Percentiles rank a stretch among this genome's conserved stretches.
phyloP scores from a whole-genome alignment of 176 grass and related monocot species.

The Carex cristatella region DNA sequence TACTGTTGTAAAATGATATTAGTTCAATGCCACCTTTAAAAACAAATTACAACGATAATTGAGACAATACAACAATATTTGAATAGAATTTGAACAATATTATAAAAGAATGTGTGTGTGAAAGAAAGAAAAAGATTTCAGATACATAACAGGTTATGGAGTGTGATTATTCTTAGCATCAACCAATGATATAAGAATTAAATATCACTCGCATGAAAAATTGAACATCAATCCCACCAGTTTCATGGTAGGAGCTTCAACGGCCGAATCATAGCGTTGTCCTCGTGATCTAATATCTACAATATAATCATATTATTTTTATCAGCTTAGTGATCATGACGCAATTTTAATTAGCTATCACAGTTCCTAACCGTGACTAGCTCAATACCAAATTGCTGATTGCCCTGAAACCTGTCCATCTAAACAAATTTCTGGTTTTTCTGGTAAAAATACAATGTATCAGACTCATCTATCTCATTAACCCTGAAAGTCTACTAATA shows the following conservation, averaged over 20 bases:
- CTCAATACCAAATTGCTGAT: neutral
- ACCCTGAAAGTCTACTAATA: neutral
- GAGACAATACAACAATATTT: neutral
- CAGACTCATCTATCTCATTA: neutral
- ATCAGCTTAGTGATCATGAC: neutral
- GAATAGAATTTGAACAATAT: neutral
- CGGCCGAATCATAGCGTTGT: constrained; percentile 32
- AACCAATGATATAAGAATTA: neutral
- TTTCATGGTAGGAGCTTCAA: constrained; percentile 26
- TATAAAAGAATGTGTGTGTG: neutral
- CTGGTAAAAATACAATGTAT: neutral
- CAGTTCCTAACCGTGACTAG: neutral
- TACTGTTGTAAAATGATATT: neutral
- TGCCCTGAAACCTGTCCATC: neutral
- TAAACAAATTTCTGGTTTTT: neutral
- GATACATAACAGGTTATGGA: neutral
- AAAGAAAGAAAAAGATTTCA: neutral
- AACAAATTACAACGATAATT: neutral
- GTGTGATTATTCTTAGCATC: neutral
- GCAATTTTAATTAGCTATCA: neutral
- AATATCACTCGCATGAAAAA: neutral
- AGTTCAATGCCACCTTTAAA: neutral
- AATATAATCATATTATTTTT: neutral
- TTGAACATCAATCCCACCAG: neutral
- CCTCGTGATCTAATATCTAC: constrained; percentile 35